These are phyloP conservation scores for Orbilia javanica DNA, from an alignment of 2,329 filamentous ascomycete species.

Conservation along the genomic window DNA sequence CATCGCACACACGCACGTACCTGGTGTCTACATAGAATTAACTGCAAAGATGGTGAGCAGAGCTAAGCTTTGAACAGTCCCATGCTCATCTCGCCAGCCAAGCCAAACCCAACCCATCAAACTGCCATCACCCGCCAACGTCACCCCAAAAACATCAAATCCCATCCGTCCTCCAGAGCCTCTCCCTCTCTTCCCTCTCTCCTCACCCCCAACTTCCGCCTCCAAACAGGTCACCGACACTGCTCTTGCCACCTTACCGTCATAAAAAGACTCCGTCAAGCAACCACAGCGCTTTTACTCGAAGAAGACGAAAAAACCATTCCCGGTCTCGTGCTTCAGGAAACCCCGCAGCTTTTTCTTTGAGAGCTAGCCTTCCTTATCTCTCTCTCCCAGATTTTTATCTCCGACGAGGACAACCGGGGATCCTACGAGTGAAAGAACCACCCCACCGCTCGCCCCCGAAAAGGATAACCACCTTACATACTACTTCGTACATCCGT, in stretches of 20 bases:
- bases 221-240: neutral
- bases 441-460: constrained; percentile 4
- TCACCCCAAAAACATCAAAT: constrained; percentile 47
- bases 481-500: neutral
- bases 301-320: no score
- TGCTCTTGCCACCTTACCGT: neutral
- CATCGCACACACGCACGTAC: no score
- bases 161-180: constrained; percentile 1
- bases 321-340: constrained; percentile 8
- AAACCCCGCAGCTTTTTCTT: neutral
- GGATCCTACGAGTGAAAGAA: constrained; percentile 18
- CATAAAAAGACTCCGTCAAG: neutral
- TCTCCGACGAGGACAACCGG: constrained; percentile 2
- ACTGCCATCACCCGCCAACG: constrained; percentile 54
- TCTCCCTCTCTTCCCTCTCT: neutral
- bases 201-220: neutral
- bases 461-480: neutral
- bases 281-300: constrained; percentile 5
- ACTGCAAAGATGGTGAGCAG: no score
- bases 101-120: constrained; percentile 2
- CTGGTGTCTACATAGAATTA: no score
- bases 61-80: constrained; percentile 31
- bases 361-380: neutral
- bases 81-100: constrained; percentile 49
- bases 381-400: neutral